These are phyloP conservation scores for Fraxinus quadrangulata DNA, from an alignment of 257 asterid species.

Conservation along the genomic window DNA sequence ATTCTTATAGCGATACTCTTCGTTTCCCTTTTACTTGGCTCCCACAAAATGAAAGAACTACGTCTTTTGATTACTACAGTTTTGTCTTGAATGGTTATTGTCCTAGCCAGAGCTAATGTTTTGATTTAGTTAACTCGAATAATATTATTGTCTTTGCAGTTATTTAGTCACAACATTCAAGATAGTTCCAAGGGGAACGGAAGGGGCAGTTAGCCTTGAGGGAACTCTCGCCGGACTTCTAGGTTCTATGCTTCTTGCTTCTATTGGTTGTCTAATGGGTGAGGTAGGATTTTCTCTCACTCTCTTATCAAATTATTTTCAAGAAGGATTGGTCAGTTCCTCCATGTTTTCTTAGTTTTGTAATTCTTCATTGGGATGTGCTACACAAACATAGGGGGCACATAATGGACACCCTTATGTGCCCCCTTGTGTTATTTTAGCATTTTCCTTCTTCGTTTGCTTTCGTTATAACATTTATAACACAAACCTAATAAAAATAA, in stretches of 20 bases:
- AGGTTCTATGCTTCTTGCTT: slow-evolving; percentile 86
- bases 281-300: slow-evolving; percentile 46
- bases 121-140: slow-evolving; percentile 11
- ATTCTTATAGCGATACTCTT: neutral
- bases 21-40: neutral
- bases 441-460: neutral
- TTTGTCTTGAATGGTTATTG: neutral
- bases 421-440: too few species aligned
- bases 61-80: slow-evolving; percentile 1
- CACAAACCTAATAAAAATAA: neutral
- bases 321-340: neutral
- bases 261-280: slow-evolving; percentile 56
- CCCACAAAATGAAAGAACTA: neutral
- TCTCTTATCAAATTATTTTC: neutral
- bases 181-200: slow-evolving; percentile 94
- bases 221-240: slow-evolving; percentile 87
- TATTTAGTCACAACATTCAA: slow-evolving; percentile 91
- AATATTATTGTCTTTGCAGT: slow-evolving; percentile 37
- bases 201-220: slow-evolving; percentile 95
- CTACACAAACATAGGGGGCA: too few species aligned
- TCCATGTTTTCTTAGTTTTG: neutral
- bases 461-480: neutral
- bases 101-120: neutral
- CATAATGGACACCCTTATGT: too few species aligned
- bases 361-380: neutral